A percentile compares a stretch with the other conserved stretches of the same genome.
phyloP scores from a whole-genome alignment of 2,329 filamentous ascomycete species.

The Aspergillus neoniger region DNA sequence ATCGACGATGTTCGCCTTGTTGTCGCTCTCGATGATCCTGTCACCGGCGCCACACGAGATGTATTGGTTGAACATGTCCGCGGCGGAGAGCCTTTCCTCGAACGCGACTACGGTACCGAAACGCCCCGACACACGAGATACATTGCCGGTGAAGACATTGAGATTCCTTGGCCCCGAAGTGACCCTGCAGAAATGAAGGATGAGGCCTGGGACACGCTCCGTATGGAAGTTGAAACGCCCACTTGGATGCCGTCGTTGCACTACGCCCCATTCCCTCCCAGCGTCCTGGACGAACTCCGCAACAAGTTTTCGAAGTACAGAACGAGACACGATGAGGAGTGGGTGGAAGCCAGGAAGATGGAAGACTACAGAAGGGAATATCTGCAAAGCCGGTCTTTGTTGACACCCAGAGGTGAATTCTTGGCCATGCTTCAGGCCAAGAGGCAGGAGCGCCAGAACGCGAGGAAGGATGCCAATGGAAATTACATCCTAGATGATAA shows the following conservation, averaged over 20 bases:
- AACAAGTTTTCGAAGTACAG: constrained; percentile 81
- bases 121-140: constrained; percentile 50
- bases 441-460: constrained; percentile 38
- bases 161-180: constrained; percentile 74
- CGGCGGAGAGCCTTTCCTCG: constrained; percentile 52
- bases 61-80: constrained; percentile 74
- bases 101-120: constrained; percentile 51
- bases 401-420: constrained; percentile 51
- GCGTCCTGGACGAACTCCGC: constrained; percentile 82
- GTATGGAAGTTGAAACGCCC: constrained; percentile 71
- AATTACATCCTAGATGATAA: constrained; percentile 37
- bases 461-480: constrained; percentile 39
- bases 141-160: constrained; percentile 69
- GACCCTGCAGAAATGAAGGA: constrained; percentile 55
- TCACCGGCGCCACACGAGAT: constrained; percentile 67
- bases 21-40: constrained; percentile 68
- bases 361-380: constrained; percentile 56
- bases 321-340: constrained; percentile 75
- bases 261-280: constrained; percentile 72
- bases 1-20: constrained; percentile 79
- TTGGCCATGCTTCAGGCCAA: constrained; percentile 39
- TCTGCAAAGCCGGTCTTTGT: constrained; percentile 47
- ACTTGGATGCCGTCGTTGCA: constrained; percentile 80
- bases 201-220: constrained; percentile 68
- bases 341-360: constrained; percentile 63